Base-by-base conservation (phyloP, 139 green algal species). In the Micromonas pusilla region DNA sequence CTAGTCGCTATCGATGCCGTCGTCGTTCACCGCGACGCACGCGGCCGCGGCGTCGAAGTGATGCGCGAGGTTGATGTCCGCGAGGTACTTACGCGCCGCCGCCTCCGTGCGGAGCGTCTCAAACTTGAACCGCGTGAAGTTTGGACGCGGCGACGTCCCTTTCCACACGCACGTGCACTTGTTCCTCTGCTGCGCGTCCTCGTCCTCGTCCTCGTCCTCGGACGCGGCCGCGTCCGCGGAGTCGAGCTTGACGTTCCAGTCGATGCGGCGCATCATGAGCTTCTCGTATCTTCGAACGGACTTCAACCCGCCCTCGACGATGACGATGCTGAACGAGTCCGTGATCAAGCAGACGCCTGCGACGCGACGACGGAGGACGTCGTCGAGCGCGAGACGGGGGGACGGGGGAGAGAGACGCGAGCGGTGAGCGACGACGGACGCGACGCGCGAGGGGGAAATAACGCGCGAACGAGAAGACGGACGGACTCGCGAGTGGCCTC, bases 251-350 rank as follows among this genome's bases (percentile, higher is more conserved):
- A 33, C 72, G n/a, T 66, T 65, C 94, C 95, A 98, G 68, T 98
- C 79, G n/a, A 98, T 98, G 54, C 94, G 87, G 19, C 87, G 77
- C 64, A 96, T 82, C 92, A 99, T 97, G 20, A 98, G 87, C 84
- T 97, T 97, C 52, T 85, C 83, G 84, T 97, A 98, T 37, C 92
- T 82, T 64, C 82, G 83, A 23, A 79, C 52, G 16, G 78, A 38
- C 57, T 86, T 86, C 2, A 53, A 20, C 16, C 30, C 65, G 54
- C 92, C 92, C 83, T 97, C 92, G 57, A 96, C 92, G 21, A 96
- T 87, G 62, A 97, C 90, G 32, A 96, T 32, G 45, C 38, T 82
- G 66, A 94, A 91, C 1, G 31, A 53, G 20, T 73, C 66, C 32
- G 66, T 73, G 66, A 73, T 73, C 26, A 73, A 26, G 3, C 66